A percentile compares a stretch with the other conserved stretches of the same genome.
Conservation (phyloP, 768 basidiomycete genomes). For the Sporobolomyces phaffii region DNA sequence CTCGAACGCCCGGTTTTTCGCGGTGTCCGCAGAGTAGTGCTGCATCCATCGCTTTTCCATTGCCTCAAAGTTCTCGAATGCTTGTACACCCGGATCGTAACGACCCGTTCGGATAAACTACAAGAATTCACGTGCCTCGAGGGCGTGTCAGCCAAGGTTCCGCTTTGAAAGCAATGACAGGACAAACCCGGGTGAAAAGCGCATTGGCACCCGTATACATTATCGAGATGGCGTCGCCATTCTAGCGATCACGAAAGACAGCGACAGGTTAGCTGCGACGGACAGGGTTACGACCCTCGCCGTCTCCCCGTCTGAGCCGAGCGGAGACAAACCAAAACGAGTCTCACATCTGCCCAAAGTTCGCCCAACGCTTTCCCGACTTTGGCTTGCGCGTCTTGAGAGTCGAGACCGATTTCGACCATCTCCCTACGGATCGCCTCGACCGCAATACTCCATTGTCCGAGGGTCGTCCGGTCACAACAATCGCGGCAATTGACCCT, state of each 20-base stretch:
- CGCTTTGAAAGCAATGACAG: background rate
- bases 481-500: slow-evolving; percentile 94
- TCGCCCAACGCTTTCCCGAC: background rate
- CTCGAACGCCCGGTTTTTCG: slow-evolving; percentile 18
- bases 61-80: background rate
- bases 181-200: background rate
- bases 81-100: background rate
- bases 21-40: background rate
- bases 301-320: background rate
- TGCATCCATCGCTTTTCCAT: background rate
- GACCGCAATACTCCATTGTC: slow-evolving; percentile 56
- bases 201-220: slow-evolving; percentile 4
- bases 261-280: too few species aligned
- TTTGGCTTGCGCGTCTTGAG: background rate
- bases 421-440: background rate
- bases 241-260: background rate
- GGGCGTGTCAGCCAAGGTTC: background rate
- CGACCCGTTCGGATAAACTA: slow-evolving; percentile 17
- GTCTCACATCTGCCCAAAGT: background rate
- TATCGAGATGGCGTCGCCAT: background rate
- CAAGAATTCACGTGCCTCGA: too few species aligned
- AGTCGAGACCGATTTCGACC: background rate
- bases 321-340: background rate
- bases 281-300: too few species aligned
- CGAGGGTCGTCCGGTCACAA: slow-evolving; percentile 88